These are phyloP conservation scores for Takashimella koratensis DNA, from an alignment of 1,284 basidiomycete species.

Conservation along the genomic window DNA sequence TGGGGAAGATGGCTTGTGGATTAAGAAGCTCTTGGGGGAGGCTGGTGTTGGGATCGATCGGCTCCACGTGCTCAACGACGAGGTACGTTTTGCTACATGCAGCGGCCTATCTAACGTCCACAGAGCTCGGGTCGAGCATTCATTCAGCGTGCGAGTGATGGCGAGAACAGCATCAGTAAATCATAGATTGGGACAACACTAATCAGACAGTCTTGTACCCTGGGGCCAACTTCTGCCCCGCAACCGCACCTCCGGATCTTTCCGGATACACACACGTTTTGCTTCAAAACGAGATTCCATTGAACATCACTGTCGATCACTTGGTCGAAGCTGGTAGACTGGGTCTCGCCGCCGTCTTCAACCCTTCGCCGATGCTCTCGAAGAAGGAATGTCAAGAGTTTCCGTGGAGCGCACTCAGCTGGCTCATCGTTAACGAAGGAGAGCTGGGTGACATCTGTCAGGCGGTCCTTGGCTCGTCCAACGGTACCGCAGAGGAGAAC, in stretches of 20 bases:
- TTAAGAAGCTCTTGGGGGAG: constrained; percentile 23
- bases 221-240: constrained; percentile 43
- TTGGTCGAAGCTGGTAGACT: constrained; percentile 33
- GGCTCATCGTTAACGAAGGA: constrained; percentile 57
- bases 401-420: constrained; percentile 51
- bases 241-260: constrained; percentile 21
- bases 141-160: constrained; percentile 50
- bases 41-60: constrained; percentile 42
- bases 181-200: constrained; percentile 3
- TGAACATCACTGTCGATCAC: constrained; percentile 50
- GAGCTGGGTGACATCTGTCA: constrained; percentile 43
- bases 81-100: constrained; percentile 23
- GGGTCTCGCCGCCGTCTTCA: constrained; percentile 51
- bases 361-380: constrained; percentile 56
- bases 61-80: constrained; percentile 31
- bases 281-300: constrained; percentile 59
- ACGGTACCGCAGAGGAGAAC: constrained; percentile 5
- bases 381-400: constrained; percentile 48
- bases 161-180: constrained; percentile 52
- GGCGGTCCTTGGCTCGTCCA: constrained; percentile 15
- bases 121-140: constrained; percentile 51
- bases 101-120: neutral
- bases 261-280: constrained; percentile 50
- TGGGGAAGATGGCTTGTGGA: constrained; percentile 48
- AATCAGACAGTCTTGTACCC: constrained; percentile 45